These are phyloP conservation scores for Phytophthora litchii DNA, from an alignment of 352 stramenopile species.

Conservation along the genomic window DNA sequence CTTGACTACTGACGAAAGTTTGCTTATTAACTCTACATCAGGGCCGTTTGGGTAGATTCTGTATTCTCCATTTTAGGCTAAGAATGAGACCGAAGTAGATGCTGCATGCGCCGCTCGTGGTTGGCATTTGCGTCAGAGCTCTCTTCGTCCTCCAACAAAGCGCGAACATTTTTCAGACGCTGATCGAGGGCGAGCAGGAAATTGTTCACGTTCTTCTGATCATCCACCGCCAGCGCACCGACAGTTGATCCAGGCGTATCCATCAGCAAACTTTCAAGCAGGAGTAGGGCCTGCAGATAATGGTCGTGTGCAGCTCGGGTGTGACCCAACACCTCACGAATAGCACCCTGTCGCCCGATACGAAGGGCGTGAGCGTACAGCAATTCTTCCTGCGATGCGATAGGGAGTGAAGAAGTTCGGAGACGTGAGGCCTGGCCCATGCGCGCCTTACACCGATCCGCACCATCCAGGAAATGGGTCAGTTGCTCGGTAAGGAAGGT, in stretches of 20 bases:
- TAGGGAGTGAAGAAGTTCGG: constrained; percentile 7
- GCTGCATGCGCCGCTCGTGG: constrained; percentile 16
- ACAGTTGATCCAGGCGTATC: constrained; percentile 32
- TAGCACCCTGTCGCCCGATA: constrained; percentile 62
- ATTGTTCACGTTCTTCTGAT: constrained; percentile 58
- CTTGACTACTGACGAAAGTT: no score
- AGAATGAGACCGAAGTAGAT: constrained; percentile 16
- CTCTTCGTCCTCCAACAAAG: constrained; percentile 30
- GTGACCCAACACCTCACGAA: constrained; percentile 76
- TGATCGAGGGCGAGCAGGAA: constrained; percentile 60
- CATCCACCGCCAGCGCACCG: constrained; percentile 40
- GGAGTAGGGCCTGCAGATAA: constrained; percentile 62
- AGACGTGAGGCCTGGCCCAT: constrained; percentile 40
- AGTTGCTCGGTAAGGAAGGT: constrained; percentile 66
- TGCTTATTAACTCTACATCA: no score
- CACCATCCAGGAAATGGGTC: constrained; percentile 63
- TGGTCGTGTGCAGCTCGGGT: constrained; percentile 56
- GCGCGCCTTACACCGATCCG: constrained; percentile 65
- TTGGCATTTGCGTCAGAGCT: constrained; percentile 13
- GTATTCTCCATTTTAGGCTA: background rate
- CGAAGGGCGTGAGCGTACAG: constrained; percentile 69
- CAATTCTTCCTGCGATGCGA: constrained; percentile 63
- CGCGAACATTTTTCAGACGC: constrained; percentile 57
- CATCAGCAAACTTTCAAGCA: constrained; percentile 69
- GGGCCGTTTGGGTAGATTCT: no score